phyloP scores from a whole-genome alignment of 177 flowering plant genomes.

The Tripterygium wilfordii region DNA sequence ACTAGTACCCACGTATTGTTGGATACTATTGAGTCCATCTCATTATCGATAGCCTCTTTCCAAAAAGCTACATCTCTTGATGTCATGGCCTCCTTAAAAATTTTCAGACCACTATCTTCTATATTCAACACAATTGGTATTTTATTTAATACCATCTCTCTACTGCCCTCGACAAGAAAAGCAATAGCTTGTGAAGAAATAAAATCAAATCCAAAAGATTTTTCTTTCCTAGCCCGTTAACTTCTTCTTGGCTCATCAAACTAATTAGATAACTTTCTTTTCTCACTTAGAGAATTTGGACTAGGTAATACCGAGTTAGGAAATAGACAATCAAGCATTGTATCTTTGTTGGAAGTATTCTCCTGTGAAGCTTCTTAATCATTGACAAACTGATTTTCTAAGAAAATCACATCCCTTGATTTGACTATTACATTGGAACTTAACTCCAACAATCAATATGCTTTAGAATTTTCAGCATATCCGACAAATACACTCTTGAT shows the following conservation, averaged over 20 bases:
- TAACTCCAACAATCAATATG: not conserved
- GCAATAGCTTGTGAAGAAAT: not conserved
- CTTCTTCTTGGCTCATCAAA: not conserved
- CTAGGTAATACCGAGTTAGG: not conserved
- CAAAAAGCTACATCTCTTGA: not conserved
- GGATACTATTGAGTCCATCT: not conserved
- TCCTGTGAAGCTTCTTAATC: no score
- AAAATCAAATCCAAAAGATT: not conserved
- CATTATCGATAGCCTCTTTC: slow-evolving; percentile 1
- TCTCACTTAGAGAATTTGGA: not conserved
- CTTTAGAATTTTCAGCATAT: not conserved
- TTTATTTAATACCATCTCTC: not conserved
- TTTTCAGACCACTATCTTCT: not conserved
- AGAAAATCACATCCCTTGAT: no score
- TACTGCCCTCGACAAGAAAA: not conserved
- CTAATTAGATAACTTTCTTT: not conserved
- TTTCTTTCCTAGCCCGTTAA: not conserved
- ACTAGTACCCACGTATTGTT: slow-evolving; percentile 2
- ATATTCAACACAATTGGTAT: not conserved
- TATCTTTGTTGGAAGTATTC: no score
- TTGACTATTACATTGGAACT: not conserved
- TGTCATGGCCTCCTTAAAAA: not conserved
- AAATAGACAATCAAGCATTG: no score
- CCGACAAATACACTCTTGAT: not conserved
- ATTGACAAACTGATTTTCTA: not conserved